Evolutionary conservation across 2,329 filamentous ascomycete genomes (phyloP), one percentile per base, ranked within the genome.

Genomic region (Neofusicoccum cordaticola): DNA sequence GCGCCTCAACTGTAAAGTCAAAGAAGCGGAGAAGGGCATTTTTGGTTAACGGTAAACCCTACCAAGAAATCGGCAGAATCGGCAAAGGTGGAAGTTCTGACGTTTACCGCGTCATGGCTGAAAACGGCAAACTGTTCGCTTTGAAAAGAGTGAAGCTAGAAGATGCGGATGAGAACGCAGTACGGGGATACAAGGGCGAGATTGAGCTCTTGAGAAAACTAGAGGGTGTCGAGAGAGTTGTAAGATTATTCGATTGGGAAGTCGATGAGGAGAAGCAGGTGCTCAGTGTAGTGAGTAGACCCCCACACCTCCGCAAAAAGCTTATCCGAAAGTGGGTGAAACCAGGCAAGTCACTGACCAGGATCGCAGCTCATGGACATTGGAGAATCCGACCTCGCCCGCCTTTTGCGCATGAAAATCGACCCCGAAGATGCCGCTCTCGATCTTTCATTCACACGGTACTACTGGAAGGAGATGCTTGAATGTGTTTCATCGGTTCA

Each of bases 391-490:
- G 95, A 99, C 77, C 85, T 99, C 72, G 91, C 96, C 73, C 92
- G 90, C 63, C 88, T 98, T 62, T 85, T 99, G 68, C 89, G 88
- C 41, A 86, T 88, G 68, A 71, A 91, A 88, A 71, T 85, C 83
- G 75, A 78, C 65, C 71, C 72, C 3, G 72, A 73, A 13, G 86
- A 90, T 62, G 86, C 91, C 44, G 86, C 84, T 66, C 90, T 99
- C 66, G 95, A 99, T 74, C 85, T 92, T 1, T 91, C 90, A 62
- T 97, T 98, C 76, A 92, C 95, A 12, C 90, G 95, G n/a, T 96
- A 91, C 79, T 97, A 97, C 82, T 99, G 95, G 95, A 95, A 96
- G 77, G 95, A 99, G 79, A 99, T 99, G 95, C 88, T 99, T 17
- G 93, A 97, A 76, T 98, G 95, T 74, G 87, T 99, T 5, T 87